Evolutionary conservation across 768 basidiomycete genomes (phyloP), one percentile per base, ranked within the genome.

Genomic region (Kwoniella newhampshirensis): DNA sequence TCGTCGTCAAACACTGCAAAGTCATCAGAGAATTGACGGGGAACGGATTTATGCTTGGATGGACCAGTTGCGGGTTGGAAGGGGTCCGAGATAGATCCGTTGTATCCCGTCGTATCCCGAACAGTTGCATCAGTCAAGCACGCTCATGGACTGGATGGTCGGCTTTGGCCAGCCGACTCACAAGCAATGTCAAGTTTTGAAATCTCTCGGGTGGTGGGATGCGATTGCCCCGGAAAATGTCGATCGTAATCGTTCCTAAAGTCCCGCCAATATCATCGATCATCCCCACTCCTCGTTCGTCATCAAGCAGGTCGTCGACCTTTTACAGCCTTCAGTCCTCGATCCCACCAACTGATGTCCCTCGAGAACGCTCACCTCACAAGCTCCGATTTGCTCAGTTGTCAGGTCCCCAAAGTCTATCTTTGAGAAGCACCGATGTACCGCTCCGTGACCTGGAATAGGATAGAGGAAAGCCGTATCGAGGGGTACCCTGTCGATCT

Each of bases 401-500:
- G 17, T 42, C 7, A n/a, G 40, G 18, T 6, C 40, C 21, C 40
- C 40, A n/a, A 7, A 8, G 17, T n/a, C 17, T n/a, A 7, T n/a
- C 8, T 8, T n/a, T 7, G 40, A 42, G 40, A 42, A 42, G 5
- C 6, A 7, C 21, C 21, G n/a, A n/a, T 42, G 40, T n/a, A 35
- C 18, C 5, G 40, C 47, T 18, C 42, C 40, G 30, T 57, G 27
- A 4, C 39, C 48, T 11, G 40, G 13, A 5, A 32, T 15, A 5
- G 55, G 40, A 30, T 4, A 23, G 25, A 57, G 11, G 25, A 42
- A 57, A 11, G 25, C 47, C 3, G 55, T 40, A 27, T 48, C 48
- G 28, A 57, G 18, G 18, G 35, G 44, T 7, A 39, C 18, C 8
- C 25, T 21, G 30, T 54, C 53, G 25, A 54, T 54, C 17, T 21